Evolutionary conservation across 768 basidiomycete species (phyloP).

Genomic region (Coprinellus micaceus): DNA sequence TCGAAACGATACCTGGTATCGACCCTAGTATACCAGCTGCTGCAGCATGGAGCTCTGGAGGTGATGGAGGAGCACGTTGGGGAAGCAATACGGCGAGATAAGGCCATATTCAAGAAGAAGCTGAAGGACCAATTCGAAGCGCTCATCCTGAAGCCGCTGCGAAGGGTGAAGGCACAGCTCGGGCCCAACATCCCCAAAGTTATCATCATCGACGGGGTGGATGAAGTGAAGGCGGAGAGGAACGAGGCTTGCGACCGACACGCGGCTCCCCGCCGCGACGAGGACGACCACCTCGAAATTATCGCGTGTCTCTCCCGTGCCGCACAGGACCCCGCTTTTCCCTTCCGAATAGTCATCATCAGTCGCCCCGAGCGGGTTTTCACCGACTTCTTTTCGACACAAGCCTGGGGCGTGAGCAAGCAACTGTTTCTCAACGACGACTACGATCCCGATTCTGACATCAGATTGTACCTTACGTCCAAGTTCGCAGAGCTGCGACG

Average conservation of each 20-base stretch:
- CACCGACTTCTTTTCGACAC: background rate
- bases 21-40: background rate
- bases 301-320: background rate
- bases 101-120: background rate
- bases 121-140: conserved; percentile 2
- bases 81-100: background rate
- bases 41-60: background rate
- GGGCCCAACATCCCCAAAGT: background rate
- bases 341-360: background rate
- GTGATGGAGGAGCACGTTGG: background rate
- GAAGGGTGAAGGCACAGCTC: background rate
- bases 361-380: background rate
- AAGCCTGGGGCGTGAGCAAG: background rate
- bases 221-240: conserved; percentile 2
- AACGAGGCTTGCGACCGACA: background rate
- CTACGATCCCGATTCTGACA: conserved; percentile 3
- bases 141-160: conserved; percentile 5
- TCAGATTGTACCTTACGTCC: background rate
- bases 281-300: background rate
- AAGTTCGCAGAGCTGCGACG: background rate
- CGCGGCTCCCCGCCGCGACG: too few relatives aligned
- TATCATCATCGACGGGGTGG: conserved; percentile 9
- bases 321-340: background rate
- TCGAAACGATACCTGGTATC: background rate
- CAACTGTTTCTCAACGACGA: background rate